Conservation (phyloP, 225 moss, liverwort and hornwort genomes). For the Bryoerythrophyllum caledonicum region DNA sequence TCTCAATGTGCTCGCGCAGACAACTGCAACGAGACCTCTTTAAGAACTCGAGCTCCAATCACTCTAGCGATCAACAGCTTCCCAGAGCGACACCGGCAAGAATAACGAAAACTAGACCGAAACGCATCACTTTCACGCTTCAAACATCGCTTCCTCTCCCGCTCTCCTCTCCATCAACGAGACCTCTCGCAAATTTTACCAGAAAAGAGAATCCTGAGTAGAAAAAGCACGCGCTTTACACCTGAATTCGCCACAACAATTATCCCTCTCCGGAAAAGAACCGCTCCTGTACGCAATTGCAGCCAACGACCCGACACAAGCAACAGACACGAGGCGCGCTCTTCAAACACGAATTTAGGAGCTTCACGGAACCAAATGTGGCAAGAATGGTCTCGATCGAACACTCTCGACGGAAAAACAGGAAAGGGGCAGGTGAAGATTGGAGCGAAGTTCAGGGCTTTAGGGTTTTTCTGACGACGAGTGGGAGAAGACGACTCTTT, state of each 20-base stretch:
- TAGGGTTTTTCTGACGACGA: no score
- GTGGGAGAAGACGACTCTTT: no score
- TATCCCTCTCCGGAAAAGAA: not conserved
- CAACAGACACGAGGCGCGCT: not conserved
- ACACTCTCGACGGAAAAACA: not conserved
- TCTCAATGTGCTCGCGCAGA: not conserved
- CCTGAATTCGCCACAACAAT: not conserved
- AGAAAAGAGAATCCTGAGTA: not conserved
- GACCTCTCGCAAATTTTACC: no score
- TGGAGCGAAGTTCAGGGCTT: not conserved
- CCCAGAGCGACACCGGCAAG: not conserved
- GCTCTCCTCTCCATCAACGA: not conserved
- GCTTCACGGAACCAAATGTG: slow-evolving; percentile 9
- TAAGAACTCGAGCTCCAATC: not conserved
- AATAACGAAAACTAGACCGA: not conserved
- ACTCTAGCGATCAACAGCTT: not conserved
- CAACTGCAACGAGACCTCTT: not conserved
- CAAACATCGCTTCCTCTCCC: not conserved
- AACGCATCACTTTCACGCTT: slow-evolving; percentile 9
- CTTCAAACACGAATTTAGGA: not conserved
- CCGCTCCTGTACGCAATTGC: not conserved
- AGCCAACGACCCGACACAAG: no score
- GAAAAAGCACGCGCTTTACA: not conserved
- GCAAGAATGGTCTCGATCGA: slow-evolving; percentile 2
- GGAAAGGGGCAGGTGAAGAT: accelerated